phyloP scores from a whole-genome alignment of 1,284 basidiomycete genomes.

The Moesziomyces parantarcticus region DNA sequence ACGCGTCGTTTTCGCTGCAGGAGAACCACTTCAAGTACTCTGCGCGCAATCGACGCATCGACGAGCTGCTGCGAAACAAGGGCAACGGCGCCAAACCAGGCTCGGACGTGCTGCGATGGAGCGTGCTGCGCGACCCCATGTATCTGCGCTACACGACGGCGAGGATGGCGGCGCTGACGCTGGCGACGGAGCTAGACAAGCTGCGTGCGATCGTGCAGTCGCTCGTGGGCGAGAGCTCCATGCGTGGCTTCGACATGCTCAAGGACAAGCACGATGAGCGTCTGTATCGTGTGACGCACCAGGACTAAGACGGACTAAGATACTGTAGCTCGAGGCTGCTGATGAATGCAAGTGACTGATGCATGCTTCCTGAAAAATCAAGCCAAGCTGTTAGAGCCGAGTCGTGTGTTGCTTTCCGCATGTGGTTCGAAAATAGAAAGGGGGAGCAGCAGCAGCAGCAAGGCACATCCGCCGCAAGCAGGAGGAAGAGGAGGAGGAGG shows the following conservation, averaged over 20 bases:
- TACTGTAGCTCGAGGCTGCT: too few species aligned
- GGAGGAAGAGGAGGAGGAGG: too few species aligned
- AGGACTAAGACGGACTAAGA: too few species aligned
- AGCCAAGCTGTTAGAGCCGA: too few species aligned
- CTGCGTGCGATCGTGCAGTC: constrained; percentile 48
- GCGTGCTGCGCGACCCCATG: constrained; percentile 40
- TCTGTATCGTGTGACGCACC: constrained; percentile 7
- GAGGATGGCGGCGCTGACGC: constrained; percentile 48
- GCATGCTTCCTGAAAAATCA: too few species aligned
- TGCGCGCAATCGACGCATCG: constrained; percentile 20
- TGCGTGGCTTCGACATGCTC: constrained; percentile 42
- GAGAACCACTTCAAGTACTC: constrained; percentile 44
- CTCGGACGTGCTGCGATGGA: constrained; percentile 34
- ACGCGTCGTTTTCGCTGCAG: constrained; percentile 31
- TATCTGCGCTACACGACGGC: constrained; percentile 52
- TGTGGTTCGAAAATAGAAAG: too few species aligned
- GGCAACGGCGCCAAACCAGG: constrained; percentile 5
- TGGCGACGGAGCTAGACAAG: constrained; percentile 47
- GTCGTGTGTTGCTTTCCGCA: too few species aligned
- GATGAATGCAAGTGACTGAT: not conserved
- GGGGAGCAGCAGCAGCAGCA: too few species aligned
- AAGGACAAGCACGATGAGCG: constrained; percentile 38
- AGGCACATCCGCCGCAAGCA: too few species aligned
- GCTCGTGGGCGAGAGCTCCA: constrained; percentile 46
- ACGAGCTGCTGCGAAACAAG: constrained; percentile 21